Base-by-base conservation (phyloP, 768 basidiomycete genomes). In the Amanita pallidorosea region DNA sequence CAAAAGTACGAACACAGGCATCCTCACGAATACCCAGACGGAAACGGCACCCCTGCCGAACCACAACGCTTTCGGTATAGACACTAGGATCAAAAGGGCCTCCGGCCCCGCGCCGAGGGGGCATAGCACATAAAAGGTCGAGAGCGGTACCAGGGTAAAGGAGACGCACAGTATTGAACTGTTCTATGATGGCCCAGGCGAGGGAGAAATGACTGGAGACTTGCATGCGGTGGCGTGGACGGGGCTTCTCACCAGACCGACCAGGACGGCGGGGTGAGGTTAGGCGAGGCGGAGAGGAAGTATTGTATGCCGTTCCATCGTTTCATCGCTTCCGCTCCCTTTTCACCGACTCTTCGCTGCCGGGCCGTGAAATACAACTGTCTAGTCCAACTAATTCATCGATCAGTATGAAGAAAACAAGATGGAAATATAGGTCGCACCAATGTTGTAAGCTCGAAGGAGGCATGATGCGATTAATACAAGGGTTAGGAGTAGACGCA, bases 51-150 rank as follows among this genome's bases (percentile, higher is more conserved):
- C 72, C 75, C 53, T 64, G 75, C 33, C 61, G 74, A 48, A 70
- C 55, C 8, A 69, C 70, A 70, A 66, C 5, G 70, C 69, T 23
- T 55, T 55, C 7, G 88, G 86, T 31, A 96, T 75, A 4, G 89
- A 86, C 1, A 83, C 75, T 60, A 81, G 83, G 61, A 83, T 85
- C 52, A 95, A 74, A 62, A 85, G 79, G 0, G 92, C 92, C 66
- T 99, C 96, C 22, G 89, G 92, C 5, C 79, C 76, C 1, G 96
- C 95, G 40, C 95, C 95, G 20, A 92, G 63, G 4, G 90, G 93
- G 69, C 98, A 98, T 17, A 97, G 77, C 43, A 92, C 54, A 66
- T 86, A 95, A 67, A 98, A 99, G 7, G 90, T 79, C 17, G 23
- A 54, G 47, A 22, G 45, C 5, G 29, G 43, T 25, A 38, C 23